Evolutionary conservation across 345 rosid genomes (phyloP).

Genomic region (Brassica carinata): DNA sequence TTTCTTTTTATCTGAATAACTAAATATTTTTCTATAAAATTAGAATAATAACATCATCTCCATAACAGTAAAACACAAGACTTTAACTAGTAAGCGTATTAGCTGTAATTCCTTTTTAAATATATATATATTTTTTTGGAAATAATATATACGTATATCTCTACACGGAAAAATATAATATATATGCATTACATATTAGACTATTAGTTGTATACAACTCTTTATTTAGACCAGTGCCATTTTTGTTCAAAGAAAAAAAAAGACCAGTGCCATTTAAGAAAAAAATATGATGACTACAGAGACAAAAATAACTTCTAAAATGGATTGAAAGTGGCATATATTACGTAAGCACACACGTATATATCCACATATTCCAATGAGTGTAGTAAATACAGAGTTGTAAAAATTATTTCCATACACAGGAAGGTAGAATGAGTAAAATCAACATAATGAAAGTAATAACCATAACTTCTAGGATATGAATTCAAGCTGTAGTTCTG

Average conservation of each 20-base stretch:
- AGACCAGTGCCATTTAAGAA: not conserved
- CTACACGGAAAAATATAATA: not conserved
- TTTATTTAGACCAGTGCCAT: not conserved
- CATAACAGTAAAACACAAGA: constrained; percentile 4
- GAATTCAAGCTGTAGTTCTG: constrained; percentile 8
- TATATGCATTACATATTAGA: not conserved
- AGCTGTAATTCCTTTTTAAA: not conserved
- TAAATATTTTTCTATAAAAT: constrained; percentile 10
- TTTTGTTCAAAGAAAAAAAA: not conserved
- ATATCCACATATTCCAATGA: not conserved
- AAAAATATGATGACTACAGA: not conserved
- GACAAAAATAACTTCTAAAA: not conserved
- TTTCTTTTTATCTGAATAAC: constrained; percentile 11
- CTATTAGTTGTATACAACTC: not conserved
- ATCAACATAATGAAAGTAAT: constrained; percentile 26
- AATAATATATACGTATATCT: not conserved
- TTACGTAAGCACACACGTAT: not conserved
- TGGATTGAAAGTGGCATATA: not conserved
- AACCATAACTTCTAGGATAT: constrained; percentile 21
- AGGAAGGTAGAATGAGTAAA: constrained; percentile 16
- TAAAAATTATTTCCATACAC: not conserved
- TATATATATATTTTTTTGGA: not conserved
- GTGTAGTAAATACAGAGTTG: not conserved
- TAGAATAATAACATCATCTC: constrained; percentile 32
- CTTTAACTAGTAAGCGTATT: constrained; percentile 2